Evolutionary conservation across 139 green algal genomes (phyloP), one percentile per base, ranked within the genome.

Genomic region (Chlorella sp.): DNA sequence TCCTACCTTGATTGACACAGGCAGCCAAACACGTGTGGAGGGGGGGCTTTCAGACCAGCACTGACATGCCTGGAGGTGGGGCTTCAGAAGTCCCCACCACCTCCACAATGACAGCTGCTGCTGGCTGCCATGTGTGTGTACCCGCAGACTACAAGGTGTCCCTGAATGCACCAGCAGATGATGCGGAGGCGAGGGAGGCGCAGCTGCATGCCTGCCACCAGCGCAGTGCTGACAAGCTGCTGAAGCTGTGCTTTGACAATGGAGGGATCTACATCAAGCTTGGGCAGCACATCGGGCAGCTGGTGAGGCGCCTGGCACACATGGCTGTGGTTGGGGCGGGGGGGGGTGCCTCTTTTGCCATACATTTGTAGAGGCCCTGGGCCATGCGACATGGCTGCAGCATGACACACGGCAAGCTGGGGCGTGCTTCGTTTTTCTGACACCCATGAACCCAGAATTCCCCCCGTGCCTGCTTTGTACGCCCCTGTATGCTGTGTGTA

Each of bases 221-320:
- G 63, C 78, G 83, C 30, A 74, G 78, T 1, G 83, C 83, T 0
- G 68, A 89, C 26, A 74, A 80, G 31, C 75, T 89, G 75, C 63
- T 86, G 34, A 1, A 77, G 32, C 80, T 97, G 24, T 96, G 87
- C 78, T 94, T 96, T 80, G 75, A 75, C 4, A 97, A 97, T 62
- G 88, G 89, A 0, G 93, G 91, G 31, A 88, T 93, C n/a, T 65
- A 76, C 71, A 76, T 71, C 32, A 77, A 95, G 73, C 84, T 96
- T 14, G 92, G 93, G 2, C 93, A 97, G 83, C 90, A 96, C 75
- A 77, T 96, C 2, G 91, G 83, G 14, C 89, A 95, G 81, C 82
- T 97, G 85, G 87, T 95, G 74, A 62, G 87, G 60, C 42, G 17
- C 42, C 42, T 24, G 42, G 42, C 42, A 17, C 17, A 17, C 42